Evolutionary conservation across 805 yeast genomes (phyloP).

Genomic region (Yamadazyma olivae): DNA sequence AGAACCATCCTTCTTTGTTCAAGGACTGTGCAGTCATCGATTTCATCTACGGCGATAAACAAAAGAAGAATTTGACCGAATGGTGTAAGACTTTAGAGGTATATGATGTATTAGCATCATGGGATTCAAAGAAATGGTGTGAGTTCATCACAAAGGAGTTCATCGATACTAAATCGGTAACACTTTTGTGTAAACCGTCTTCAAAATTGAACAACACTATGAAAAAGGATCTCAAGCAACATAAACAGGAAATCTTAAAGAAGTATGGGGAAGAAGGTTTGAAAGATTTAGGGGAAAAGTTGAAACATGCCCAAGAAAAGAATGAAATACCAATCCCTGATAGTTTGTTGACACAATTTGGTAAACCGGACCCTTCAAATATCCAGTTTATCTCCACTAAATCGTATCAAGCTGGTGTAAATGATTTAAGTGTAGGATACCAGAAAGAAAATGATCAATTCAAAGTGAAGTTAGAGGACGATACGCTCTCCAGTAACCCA

Average conservation of each 20-base stretch:
- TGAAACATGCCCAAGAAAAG: constrained; percentile 59
- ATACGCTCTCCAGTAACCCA: constrained; percentile 50
- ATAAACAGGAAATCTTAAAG: constrained; percentile 47
- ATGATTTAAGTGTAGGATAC: constrained; percentile 32
- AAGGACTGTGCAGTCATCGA: constrained; percentile 70
- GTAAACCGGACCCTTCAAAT: constrained; percentile 69
- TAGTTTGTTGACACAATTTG: constrained; percentile 56
- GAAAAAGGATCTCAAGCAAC: constrained; percentile 49
- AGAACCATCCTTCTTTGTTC: constrained; percentile 58
- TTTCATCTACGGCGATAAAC: constrained; percentile 71
- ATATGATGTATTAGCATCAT: constrained; percentile 52
- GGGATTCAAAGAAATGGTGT: constrained; percentile 73
- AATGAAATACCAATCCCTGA: constrained; percentile 82
- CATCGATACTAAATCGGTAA: constrained; percentile 58
- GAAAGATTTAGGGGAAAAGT: constrained; percentile 42
- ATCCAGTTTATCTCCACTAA: constrained; percentile 70
- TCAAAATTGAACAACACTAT: constrained; percentile 48
- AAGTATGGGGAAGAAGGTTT: constrained; percentile 62
- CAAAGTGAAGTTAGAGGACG: constrained; percentile 14
- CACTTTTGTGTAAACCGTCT: constrained; percentile 75
- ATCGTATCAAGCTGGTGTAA: constrained; percentile 58
- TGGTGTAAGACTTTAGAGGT: constrained; percentile 58
- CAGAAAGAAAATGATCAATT: constrained; percentile 20
- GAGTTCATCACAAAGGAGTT: constrained; percentile 49
- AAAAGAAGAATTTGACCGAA: constrained; percentile 54